Evolutionary conservation across 2,329 filamentous ascomycete genomes (phyloP).

Genomic region (Ophiostoma sp.): DNA sequence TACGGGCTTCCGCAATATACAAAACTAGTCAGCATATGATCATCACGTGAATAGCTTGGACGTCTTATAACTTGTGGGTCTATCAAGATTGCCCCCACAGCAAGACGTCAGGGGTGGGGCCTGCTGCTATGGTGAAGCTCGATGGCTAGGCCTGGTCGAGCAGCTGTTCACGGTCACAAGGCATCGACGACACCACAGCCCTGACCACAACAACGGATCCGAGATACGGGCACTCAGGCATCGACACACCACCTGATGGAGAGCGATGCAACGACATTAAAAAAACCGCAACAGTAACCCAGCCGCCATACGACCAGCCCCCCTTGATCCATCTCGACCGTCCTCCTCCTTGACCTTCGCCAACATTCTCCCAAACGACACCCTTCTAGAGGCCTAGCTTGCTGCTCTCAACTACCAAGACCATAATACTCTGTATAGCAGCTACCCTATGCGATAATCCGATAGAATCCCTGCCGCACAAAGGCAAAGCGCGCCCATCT

Average conservation of each 20-base stretch:
- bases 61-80: not conserved
- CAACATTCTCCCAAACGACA: not conserved
- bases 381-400: not conserved
- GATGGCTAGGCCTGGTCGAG: not conserved
- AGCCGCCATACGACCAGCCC: not conserved
- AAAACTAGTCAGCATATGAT: not conserved
- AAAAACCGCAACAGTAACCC: not conserved
- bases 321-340: not conserved
- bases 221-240: not conserved
- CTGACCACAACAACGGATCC: not conserved
- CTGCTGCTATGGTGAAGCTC: not conserved
- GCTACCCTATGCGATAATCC: not conserved
- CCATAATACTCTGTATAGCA: not conserved
- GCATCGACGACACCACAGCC: not conserved
- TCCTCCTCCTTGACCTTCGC: not conserved
- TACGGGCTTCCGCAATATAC: not conserved
- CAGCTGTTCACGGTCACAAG: not conserved
- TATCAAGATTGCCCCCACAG: not conserved
- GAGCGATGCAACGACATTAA: not conserved
- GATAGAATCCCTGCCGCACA: not conserved
- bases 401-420: not conserved
- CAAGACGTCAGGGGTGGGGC: slow-evolving; percentile 7
- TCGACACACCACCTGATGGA: not conserved
- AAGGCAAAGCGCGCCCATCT: not conserved
- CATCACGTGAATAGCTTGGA: not conserved